phyloP scores from a whole-genome alignment of 2,329 filamentous ascomycete species.

The Apiospora koreana region DNA sequence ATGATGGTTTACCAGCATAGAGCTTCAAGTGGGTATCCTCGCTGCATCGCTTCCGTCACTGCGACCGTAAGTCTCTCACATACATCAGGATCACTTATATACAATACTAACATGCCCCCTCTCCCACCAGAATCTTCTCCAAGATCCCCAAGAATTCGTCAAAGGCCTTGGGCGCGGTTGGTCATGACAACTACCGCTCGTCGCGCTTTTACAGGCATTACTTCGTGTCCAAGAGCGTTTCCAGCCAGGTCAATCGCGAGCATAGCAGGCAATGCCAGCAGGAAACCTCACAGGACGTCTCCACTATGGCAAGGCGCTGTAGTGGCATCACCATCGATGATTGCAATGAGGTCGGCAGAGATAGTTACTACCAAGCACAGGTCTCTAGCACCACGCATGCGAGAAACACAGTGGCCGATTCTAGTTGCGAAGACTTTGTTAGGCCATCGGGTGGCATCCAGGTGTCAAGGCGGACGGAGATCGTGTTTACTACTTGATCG shows the following conservation, averaged over 20 bases:
- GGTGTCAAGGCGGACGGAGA: not conserved
- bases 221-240: not conserved
- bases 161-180: not conserved
- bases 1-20: not conserved
- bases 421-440: not conserved
- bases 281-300: not conserved
- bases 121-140: not conserved
- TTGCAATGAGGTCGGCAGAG: no score
- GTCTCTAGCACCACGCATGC: not conserved
- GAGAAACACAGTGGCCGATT: not conserved
- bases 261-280: not conserved
- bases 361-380: not conserved
- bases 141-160: not conserved
- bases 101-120: not conserved
- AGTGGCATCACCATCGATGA: not conserved
- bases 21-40: slow-evolving; percentile 12
- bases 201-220: no score
- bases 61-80: slow-evolving; percentile 2
- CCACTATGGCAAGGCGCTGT: not conserved
- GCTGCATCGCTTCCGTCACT: slow-evolving; percentile 11
- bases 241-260: not conserved
- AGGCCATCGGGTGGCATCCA: not conserved
- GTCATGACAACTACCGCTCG: not conserved
- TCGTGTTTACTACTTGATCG: not conserved
- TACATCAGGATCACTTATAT: no score